Evolutionary conservation across 768 basidiomycete genomes (phyloP).

Genomic region (Panus rudis): DNA sequence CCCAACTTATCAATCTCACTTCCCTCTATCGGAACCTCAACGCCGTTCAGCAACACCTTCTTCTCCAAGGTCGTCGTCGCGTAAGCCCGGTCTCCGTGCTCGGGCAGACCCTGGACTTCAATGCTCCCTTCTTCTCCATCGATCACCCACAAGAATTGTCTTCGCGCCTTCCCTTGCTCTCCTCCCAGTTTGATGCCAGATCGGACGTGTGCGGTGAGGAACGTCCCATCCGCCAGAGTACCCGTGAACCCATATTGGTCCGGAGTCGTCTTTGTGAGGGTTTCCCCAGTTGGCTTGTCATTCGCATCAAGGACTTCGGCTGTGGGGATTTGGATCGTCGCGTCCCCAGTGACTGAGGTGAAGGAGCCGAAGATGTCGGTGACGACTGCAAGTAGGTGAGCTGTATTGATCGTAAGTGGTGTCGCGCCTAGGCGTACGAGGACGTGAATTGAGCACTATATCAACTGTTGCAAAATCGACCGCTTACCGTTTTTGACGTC

Average conservation of each 20-base stretch:
- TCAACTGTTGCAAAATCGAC: too few relatives aligned
- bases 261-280: constrained; percentile 11
- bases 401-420: constrained; percentile 20
- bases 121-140: constrained; percentile 6
- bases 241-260: constrained; percentile 27
- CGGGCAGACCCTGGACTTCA: background rate
- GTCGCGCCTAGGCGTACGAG: too few relatives aligned
- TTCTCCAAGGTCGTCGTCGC: constrained; percentile 1
- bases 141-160: constrained; percentile 4
- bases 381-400: constrained; percentile 25
- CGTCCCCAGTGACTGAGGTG: constrained; percentile 22
- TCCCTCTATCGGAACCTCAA: constrained; percentile 3
- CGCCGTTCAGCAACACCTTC: constrained; percentile 2
- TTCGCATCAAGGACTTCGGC: constrained; percentile 19
- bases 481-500: constrained; percentile 5
- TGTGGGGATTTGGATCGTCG: too few relatives aligned
- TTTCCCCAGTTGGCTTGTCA: constrained; percentile 22
- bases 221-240: constrained; percentile 23
- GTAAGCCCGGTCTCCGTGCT: background rate
- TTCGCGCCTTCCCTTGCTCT: too few relatives aligned
- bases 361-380: constrained; percentile 27
- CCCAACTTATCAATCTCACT: constrained; percentile 1
- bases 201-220: constrained; percentile 23
- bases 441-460: too few relatives aligned
- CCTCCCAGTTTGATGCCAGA: constrained; percentile 17